A percentile compares a stretch with the other conserved stretches of the same genome.
phyloP scores from a whole-genome alignment of 2,329 filamentous ascomycete genomes.

The Chaetomium olivaceum region DNA sequence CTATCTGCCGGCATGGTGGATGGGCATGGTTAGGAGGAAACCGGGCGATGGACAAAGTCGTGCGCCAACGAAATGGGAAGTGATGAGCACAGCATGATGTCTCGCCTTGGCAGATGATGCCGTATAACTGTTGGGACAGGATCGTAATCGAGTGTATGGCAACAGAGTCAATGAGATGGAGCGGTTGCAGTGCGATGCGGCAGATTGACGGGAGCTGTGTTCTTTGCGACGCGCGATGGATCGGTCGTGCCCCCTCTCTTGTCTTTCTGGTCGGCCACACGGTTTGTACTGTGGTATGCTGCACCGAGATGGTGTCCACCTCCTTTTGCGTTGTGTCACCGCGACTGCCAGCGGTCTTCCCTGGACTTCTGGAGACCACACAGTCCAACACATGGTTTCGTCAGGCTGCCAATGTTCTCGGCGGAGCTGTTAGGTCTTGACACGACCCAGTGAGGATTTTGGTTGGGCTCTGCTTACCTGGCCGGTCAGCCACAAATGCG shows the following conservation, averaged over 20 bases:
- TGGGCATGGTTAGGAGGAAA: background rate
- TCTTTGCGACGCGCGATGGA: background rate
- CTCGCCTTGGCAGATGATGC: background rate
- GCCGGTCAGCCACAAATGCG: background rate
- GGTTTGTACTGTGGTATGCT: background rate
- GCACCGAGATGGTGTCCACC: slow-evolving; percentile 2
- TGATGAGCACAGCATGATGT: background rate
- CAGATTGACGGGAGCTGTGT: slow-evolving; percentile 5
- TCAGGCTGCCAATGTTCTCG: too few relatives aligned
- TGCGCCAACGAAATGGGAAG: background rate
- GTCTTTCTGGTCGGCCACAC: background rate
- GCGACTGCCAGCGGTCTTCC: slow-evolving; percentile 5
- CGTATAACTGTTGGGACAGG: slow-evolving; percentile 12
- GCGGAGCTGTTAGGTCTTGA: background rate
- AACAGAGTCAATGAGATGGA: background rate
- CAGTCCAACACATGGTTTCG: background rate
- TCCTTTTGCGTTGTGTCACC: slow-evolving; percentile 13
- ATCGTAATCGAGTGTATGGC: slow-evolving; percentile 9
- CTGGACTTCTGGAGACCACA: background rate
- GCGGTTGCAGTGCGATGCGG: slow-evolving; percentile 11
- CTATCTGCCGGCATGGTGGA: background rate
- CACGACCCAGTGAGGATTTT: background rate
- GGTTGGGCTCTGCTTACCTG: background rate
- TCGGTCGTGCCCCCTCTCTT: background rate
- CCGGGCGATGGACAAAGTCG: background rate